Evolutionary conservation across 192 early-diverging fungal species (phyloP), one percentile per base, ranked within the genome.

Genomic region (Gamsiella multidivaricata): DNA sequence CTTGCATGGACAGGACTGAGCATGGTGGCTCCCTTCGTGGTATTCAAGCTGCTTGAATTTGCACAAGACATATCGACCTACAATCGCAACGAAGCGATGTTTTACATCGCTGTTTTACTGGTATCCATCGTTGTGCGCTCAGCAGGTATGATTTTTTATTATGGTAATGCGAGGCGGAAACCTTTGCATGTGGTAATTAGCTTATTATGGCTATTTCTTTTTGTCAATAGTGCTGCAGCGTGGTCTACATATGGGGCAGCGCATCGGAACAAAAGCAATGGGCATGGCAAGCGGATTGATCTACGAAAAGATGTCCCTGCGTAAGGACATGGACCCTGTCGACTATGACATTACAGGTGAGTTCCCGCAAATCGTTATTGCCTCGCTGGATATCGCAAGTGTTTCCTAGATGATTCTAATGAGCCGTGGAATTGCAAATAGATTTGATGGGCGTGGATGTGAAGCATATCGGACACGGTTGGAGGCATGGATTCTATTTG

Each of bases 41-140:
- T 78, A 0, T 78, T 58, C 65, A 63, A 78, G 31, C 37, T 78
- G 10, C 11, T 78, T 25, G 17, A 42, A 17, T 78, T 69, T 42
- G 43, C 65, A 26, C 60, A 78, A 45, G 74, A 78, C 53, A 22
- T 78, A 26, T 64, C 74, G 1, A 51, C 47, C 11, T 78, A 78
- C 41, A 78, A 78, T 39, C 74, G 61, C 46, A 78, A 78, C n/a
- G 74, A 78, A 46, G 74, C 74, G 0, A 54, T 69, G 22, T 78
- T 78, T 26, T 78, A 78, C 39, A 47, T 78, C 9, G 53, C 74
- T 5, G 53, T 47, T 8, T 60, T 78, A 18, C 34, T 78, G 37
- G 66, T 36, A 3, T 78, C 74, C 2, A 63, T 68, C 39, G 25
- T 78, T 23, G 49, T 52, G 8, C 65, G 65, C 10, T 69, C 74